Conservation (phyloP, 2,329 filamentous ascomycete species). For the Sporothrix brunneoviolacea region DNA sequence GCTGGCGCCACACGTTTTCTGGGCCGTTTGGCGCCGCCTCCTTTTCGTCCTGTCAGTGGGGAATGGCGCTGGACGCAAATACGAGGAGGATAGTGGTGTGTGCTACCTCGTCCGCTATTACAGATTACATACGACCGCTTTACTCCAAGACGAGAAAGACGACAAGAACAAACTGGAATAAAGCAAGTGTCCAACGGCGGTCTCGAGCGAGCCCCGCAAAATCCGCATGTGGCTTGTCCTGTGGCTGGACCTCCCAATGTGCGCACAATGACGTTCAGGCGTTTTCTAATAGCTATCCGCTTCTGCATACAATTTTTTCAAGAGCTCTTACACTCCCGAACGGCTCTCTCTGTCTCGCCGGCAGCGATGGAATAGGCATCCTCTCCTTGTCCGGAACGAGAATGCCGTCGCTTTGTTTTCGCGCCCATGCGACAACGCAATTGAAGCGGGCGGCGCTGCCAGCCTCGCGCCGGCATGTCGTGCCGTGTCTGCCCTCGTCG, state of each 20-base stretch:
- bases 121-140: too few relatives aligned
- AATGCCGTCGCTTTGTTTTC: constrained; percentile 13
- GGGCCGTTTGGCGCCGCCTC: too few relatives aligned
- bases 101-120: too few relatives aligned
- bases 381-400: neutral
- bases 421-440: constrained; percentile 10
- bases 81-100: too few relatives aligned
- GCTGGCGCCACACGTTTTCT: too few relatives aligned
- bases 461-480: constrained; percentile 27
- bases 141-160: too few relatives aligned
- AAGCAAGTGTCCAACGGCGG: too few relatives aligned
- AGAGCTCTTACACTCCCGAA: neutral
- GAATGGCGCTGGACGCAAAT: too few relatives aligned
- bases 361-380: neutral
- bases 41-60: too few relatives aligned
- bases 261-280: neutral
- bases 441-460: neutral
- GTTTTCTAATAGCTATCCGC: neutral
- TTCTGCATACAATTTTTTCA: neutral
- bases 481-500: constrained; percentile 23
- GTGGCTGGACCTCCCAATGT: neutral
- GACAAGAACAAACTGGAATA: too few relatives aligned
- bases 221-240: constrained; percentile 5
- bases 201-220: constrained; percentile 5
- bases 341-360: neutral